phyloP scores from a whole-genome alignment of 1,284 basidiomycete genomes.

The Pyrrhoderma noxium region DNA sequence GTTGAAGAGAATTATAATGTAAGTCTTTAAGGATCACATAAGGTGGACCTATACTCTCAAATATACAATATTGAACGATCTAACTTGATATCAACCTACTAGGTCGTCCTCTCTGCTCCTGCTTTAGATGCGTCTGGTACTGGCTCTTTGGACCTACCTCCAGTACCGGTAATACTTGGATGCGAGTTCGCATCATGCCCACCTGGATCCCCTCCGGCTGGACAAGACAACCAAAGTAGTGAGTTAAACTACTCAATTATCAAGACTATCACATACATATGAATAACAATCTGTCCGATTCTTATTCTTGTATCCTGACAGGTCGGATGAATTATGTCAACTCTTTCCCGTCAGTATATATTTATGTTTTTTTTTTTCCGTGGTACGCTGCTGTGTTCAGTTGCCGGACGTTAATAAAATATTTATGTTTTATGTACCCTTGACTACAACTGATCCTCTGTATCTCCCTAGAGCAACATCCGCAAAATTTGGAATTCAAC shows the following conservation, averaged over 20 bases:
- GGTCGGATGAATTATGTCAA: slow-evolving; percentile 19
- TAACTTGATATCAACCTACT: neutral
- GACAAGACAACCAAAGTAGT: slow-evolving; percentile 37
- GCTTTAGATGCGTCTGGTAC: slow-evolving; percentile 22
- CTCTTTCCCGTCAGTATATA: slow-evolving; percentile 15
- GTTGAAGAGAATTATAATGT: slow-evolving; percentile 35
- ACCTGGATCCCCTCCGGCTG: slow-evolving; percentile 36
- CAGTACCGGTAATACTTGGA: slow-evolving; percentile 26
- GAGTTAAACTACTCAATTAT: slow-evolving; percentile 20
- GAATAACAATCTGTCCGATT: neutral
- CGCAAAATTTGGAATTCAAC: slow-evolving; percentile 40
- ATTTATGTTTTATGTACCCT: no score
- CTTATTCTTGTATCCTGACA: no score
- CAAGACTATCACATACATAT: neutral
- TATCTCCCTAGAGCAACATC: slow-evolving; percentile 32
- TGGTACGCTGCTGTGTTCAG: no score
- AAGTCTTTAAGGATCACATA: slow-evolving; percentile 18
- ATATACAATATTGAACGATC: neutral
- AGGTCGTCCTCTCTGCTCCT: slow-evolving; percentile 23
- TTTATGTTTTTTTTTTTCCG: no score
- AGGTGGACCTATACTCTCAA: neutral
- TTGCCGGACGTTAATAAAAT: no score
- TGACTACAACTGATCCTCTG: neutral
- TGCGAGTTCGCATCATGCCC: slow-evolving; percentile 39
- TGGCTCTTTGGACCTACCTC: slow-evolving; percentile 23